Evolutionary conservation across 805 yeast species (phyloP), one percentile per base, ranked within the genome.

Genomic region (Spathaspora girioi): DNA sequence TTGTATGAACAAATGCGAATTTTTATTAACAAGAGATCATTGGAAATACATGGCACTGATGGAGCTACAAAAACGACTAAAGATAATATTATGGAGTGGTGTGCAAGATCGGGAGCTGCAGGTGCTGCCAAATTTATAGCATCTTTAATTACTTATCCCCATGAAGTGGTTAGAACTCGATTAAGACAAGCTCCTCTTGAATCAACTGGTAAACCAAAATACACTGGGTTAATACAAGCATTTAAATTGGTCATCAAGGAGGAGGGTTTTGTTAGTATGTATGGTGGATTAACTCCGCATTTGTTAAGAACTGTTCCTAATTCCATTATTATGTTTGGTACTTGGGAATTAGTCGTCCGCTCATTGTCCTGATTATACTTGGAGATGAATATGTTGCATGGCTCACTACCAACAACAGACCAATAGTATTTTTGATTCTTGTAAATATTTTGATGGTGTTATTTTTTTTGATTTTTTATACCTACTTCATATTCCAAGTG

Each of bases 201-300:
- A 53, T 82, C 83, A 42, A 81, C 86, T 52, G 96, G 96, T 1
- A 79, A 77, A 59, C 87, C 88, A 15, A 94, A 93, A 68, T 94
- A 94, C 66, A 86, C 90, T 0, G 98, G 99, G 0, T 75, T 94
- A 48, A 65, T 91, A 5, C 97, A 91, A 69, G 89, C 96, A 61
- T 92, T 94, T 75, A 83, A 77, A 62, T 74, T 91, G 29, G 83
- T 94, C n/a, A 71, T 90, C 15, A 88, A 86, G 61, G 97, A 94
- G 63, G 99, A 94, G 71, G 99, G 99, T 1, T 69, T 93, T 48
- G 85, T 80, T 7, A 87, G 97, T 11, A 87, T 94, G 90, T 94
- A 94, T 66, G 97, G 99, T 50, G 99, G 99, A 0, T 77, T 94
- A 61, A 94, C 99, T 1, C 97, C 99, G 3, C 99, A 94, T 70